A percentile compares a stretch with the other conserved stretches of the same genome.
These are phyloP conservation scores for Podaxis carcinomalis DNA, from an alignment of 768 basidiomycete genomes.

Conservation along the genomic window DNA sequence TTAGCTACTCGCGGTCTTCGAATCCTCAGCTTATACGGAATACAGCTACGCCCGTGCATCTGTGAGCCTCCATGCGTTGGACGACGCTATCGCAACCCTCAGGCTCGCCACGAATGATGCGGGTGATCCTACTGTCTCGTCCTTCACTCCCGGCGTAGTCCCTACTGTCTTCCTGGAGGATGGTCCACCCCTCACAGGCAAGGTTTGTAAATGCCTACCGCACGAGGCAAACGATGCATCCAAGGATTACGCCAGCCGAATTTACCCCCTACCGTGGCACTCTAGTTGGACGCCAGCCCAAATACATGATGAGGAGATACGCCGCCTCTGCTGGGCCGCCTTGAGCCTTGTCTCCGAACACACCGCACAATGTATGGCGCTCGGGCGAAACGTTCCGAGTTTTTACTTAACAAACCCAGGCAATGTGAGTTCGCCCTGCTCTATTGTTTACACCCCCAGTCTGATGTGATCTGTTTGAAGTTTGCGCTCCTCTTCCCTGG, in stretches of 20 bases:
- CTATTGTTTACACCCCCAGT: neutral
- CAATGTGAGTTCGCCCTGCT: constrained; percentile 40
- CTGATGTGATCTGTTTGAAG: constrained; percentile 28
- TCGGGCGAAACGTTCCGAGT: constrained; percentile 51
- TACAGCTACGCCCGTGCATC: constrained; percentile 53
- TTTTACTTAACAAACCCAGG: constrained; percentile 61
- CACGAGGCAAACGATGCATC: constrained; percentile 28
- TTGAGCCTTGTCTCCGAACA: constrained; percentile 66
- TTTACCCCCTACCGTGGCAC: constrained; percentile 59
- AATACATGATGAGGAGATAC: constrained; percentile 62
- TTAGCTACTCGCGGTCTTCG: constrained; percentile 74
- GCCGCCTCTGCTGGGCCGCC: constrained; percentile 75
- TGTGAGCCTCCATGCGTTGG: constrained; percentile 52
- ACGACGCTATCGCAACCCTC: constrained; percentile 57
- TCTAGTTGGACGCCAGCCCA: constrained; percentile 50
- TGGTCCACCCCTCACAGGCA: constrained; percentile 16
- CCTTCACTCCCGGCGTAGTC: constrained; percentile 46
- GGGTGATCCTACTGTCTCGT: constrained; percentile 46
- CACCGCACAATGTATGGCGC: constrained; percentile 64
- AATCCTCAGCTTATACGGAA: constrained; percentile 68
- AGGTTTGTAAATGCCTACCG: constrained; percentile 39
- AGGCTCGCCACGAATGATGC: constrained; percentile 54
- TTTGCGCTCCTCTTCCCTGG: constrained; percentile 71
- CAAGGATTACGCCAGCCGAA: constrained; percentile 39
- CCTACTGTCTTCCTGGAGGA: constrained; percentile 40